phyloP scores from a whole-genome alignment of 768 basidiomycete species.

The Obba rivulosa region DNA sequence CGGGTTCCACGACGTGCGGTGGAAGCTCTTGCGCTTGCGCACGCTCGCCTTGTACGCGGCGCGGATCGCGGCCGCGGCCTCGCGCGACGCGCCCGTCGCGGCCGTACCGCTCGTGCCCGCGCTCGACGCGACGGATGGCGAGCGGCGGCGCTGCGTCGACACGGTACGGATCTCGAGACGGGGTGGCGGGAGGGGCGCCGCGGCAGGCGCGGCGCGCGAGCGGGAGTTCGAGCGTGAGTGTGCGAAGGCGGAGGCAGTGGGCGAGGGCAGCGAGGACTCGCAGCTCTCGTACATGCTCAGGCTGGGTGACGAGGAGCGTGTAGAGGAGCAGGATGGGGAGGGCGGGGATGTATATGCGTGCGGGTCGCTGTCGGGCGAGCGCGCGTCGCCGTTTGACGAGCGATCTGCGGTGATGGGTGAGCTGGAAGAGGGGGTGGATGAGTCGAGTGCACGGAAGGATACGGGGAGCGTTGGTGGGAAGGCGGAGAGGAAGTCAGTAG shows the following conservation, averaged over 20 bases:
- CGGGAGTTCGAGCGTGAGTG: conserved; percentile 8
- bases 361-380: conserved; percentile 4
- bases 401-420: conserved; percentile 4
- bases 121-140: conserved; percentile 18
- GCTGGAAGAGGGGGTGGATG: conserved; percentile 15
- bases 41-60: conserved; percentile 48
- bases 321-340: conserved; percentile 10
- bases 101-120: conserved; percentile 5
- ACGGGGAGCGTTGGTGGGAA: conserved; percentile 54
- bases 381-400: conserved; percentile 16
- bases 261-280: conserved; percentile 20
- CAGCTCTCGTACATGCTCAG: conserved; percentile 22
- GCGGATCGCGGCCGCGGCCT: conserved; percentile 39
- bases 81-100: conserved; percentile 10
- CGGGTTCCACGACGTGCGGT: conserved; percentile 46
- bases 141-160: conserved; percentile 5
- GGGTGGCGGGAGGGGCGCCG: neutral
- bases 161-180: conserved; percentile 9
- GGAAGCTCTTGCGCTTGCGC: conserved; percentile 40
- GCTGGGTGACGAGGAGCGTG: conserved; percentile 15
- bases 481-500: conserved; percentile 44
- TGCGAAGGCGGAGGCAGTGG: conserved; percentile 9
- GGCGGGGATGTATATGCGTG: conserved; percentile 6
- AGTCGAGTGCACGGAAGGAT: conserved; percentile 25
- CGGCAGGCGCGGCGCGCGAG: conserved; percentile 6